Base-by-base conservation (phyloP, 495 filamentous ascomycete genomes). In the Podospora bellae-mahoneyi region DNA sequence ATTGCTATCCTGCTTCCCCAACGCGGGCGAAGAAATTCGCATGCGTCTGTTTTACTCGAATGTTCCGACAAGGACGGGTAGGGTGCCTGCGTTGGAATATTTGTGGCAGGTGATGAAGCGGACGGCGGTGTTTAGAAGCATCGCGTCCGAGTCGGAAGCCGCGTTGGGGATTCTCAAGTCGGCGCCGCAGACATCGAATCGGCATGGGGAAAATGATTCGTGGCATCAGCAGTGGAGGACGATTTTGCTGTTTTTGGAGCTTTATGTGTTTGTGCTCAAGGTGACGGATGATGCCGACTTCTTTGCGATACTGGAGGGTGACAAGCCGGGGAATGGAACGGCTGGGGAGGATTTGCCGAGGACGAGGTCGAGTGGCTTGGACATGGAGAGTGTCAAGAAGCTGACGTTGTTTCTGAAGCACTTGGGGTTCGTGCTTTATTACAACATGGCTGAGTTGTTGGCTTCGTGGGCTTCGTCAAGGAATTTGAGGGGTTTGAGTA, bases 271-370 rank as follows among this genome's bases (percentile, higher is more conserved):
- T 75, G 84, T 97, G 5, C 81, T 98, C 39, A 90, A 93, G 71
- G 85, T 97, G 60, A 97, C 92, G 79, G 96, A 98, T 71, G 95
- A 99, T 68, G 94, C 98, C 65, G 90, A 92, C 65, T 93, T 93
- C 72, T 84, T 92, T 57, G 79, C 82, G 63, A 75, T 70, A 19
- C 66, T 80, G 34, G 61, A 67, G 26, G 39, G 39, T 5, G 39
- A 48, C 13, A 10, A 48, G 39, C 39, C 39, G 39, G 39, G 39
- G 39, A 34, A 69, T 10, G 30, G 71, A 0, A 54, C 34, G 3
- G 39, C 71, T 3, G 61, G 26, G 0, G 59, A 32, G 0, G 39
- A 65, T 13, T 69, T 64, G 6, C 75, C 76, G 18, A 77, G 84
- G 9, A 76, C 83, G 32, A 84, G 89, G 39, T 86, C 88, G 61